Base-by-base conservation (phyloP, 2,329 filamentous ascomycete species). In the Hymenotorrendiella dingleyae region DNA sequence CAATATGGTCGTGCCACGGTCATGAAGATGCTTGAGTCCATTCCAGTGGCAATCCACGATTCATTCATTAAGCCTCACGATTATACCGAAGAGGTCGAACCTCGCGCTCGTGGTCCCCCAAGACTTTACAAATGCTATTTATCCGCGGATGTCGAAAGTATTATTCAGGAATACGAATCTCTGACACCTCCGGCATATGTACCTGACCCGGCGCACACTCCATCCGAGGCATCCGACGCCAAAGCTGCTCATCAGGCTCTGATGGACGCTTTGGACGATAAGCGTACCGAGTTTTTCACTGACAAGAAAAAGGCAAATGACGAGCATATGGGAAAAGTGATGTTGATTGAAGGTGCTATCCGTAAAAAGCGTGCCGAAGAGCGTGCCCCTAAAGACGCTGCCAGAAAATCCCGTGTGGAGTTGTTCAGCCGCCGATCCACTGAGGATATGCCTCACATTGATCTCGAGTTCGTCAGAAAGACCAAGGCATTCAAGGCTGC, bases 61-160 rank as follows among this genome's bases (percentile, higher is more conserved):
- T 59, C 55, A 6, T 61, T 54, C 29, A 42, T 52, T 21, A 61
- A 61, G 42, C 54, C 58, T 10, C 57, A 60, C 26, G 53, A 58
- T 38, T 57, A 51, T 21, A 49, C 55, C 14, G 54, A 55, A 4
- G 48, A 57, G 29, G 38, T 48, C 3, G 46, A 50, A 8, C 36
- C 45, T 19, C 50, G 48, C 6, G 38, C 48, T 28, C 47, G 48
- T 17, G 47, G 46, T 9, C 42, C 52, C 14, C 52, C 54, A 12
- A 43, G 56, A 38, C 49, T 61, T 6, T 59, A 62, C 36, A 54
- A 54, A 28, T 56, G 54, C 28, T 59, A 59, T 33, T 37, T 58
- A 8, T 48, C 39, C 7, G 30, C 36, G 6, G 57, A 62, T 20
- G 47, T 61, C 9, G 41, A 52, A 4, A 40, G 37, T 7, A 52